Conservation (phyloP, 2,329 filamentous ascomycete genomes). For the Colletotrichum musicola region DNA sequence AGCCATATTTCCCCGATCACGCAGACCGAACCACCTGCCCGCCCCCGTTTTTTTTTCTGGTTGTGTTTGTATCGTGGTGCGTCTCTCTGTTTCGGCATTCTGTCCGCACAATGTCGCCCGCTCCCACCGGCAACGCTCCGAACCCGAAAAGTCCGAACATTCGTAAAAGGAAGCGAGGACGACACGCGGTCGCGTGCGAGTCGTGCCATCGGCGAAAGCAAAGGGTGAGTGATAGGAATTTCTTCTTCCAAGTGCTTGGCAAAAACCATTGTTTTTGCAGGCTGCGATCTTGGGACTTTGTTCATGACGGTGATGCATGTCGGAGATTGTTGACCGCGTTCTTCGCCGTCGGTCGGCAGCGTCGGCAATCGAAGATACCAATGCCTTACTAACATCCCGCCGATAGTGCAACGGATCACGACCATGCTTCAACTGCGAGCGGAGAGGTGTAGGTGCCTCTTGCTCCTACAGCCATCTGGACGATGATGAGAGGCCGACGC, state of each 20-base stretch:
- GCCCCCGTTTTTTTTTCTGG: too few relatives aligned
- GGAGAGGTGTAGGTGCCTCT: constrained; percentile 16
- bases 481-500: background rate
- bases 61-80: too few relatives aligned
- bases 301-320: background rate
- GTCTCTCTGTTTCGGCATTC: constrained; percentile 12
- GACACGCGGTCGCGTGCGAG: constrained; percentile 36
- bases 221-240: constrained; percentile 23
- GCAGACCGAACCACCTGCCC: background rate
- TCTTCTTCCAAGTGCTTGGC: background rate
- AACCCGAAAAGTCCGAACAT: constrained; percentile 20
- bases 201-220: constrained; percentile 39
- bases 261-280: background rate
- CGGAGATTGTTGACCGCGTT: background rate
- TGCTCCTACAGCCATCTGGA: constrained; percentile 30
- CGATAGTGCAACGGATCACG: constrained; percentile 32
- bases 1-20: constrained; percentile 28
- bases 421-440: constrained; percentile 36
- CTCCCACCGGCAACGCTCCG: background rate
- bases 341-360: background rate
- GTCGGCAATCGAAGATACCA: background rate
- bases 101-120: background rate
- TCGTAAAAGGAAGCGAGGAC: constrained; percentile 32
- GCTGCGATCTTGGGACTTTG: background rate
- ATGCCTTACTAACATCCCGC: background rate